Conservation (phyloP, 805 yeast genomes). For the Yamadazyma phyllophila region DNA sequence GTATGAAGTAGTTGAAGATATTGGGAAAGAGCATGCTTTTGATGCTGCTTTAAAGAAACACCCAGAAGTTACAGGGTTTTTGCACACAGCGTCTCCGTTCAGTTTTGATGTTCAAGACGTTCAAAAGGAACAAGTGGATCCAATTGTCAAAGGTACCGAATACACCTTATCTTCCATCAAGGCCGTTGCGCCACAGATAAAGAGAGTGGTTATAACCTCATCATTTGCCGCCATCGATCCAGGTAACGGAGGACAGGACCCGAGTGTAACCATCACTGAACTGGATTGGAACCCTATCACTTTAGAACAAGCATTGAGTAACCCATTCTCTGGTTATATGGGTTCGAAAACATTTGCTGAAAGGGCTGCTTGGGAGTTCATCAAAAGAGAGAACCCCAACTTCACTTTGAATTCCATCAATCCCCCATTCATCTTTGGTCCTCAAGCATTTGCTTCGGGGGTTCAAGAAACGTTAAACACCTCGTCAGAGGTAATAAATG, state of each 20-base stretch:
- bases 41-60: slow-evolving; percentile 44
- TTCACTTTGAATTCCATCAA: slow-evolving; percentile 49
- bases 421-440: slow-evolving; percentile 61
- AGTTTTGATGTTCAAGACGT: slow-evolving; percentile 42
- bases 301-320: slow-evolving; percentile 45
- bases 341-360: slow-evolving; percentile 68
- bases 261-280: slow-evolving; percentile 18
- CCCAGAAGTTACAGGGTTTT: slow-evolving; percentile 51
- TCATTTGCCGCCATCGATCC: slow-evolving; percentile 54
- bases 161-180: slow-evolving; percentile 50
- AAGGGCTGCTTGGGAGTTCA: slow-evolving; percentile 55
- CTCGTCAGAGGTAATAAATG: slow-evolving; percentile 41
- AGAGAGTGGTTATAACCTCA: slow-evolving; percentile 46
- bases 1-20: slow-evolving; percentile 49
- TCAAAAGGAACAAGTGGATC: slow-evolving; percentile 51
- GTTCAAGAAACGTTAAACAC: slow-evolving; percentile 31
- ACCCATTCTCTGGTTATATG: slow-evolving; percentile 45
- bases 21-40: slow-evolving; percentile 44
- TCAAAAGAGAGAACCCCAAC: slow-evolving; percentile 26
- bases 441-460: slow-evolving; percentile 43
- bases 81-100: slow-evolving; percentile 65
- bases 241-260: slow-evolving; percentile 14
- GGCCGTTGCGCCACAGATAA: slow-evolving; percentile 39
- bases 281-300: slow-evolving; percentile 51
- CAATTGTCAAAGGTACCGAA: slow-evolving; percentile 56